phyloP scores from a whole-genome alignment of 2,329 filamentous ascomycete species.

The Sporothrix brasiliensis region DNA sequence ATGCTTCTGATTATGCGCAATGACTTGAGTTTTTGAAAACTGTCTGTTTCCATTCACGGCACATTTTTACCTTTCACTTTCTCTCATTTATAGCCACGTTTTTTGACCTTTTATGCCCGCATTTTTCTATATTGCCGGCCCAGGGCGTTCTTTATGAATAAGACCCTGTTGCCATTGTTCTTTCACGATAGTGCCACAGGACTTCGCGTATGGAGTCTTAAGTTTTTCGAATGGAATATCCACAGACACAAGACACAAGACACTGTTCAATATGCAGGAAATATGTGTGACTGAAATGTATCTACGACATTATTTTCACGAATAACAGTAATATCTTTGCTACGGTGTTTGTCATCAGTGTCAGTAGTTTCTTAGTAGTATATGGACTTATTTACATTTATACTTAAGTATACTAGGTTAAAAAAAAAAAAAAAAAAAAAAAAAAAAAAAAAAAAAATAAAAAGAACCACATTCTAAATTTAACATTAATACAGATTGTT shows the following conservation, averaged over 20 bases:
- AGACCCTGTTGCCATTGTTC: background rate
- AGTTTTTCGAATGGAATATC: conserved; percentile 2
- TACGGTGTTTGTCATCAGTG: too few relatives aligned
- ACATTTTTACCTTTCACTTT: conserved; percentile 21
- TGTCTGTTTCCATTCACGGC: conserved; percentile 22
- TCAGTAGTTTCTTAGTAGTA: too few relatives aligned
- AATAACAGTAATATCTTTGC: too few relatives aligned
- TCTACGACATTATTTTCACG: too few relatives aligned
- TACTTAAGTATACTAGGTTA: too few relatives aligned
- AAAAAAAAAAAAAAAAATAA: too few relatives aligned
- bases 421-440: too few relatives aligned
- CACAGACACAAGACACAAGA: conserved; percentile 2
- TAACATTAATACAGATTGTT: too few relatives aligned
- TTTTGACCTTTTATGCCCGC: background rate
- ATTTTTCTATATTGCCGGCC: background rate
- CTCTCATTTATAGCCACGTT: conserved; percentile 23
- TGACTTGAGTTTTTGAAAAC: background rate
- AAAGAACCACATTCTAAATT: too few relatives aligned
- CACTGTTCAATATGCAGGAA: too few relatives aligned
- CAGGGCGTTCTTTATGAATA: background rate
- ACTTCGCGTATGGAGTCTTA: background rate
- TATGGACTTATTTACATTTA: too few relatives aligned
- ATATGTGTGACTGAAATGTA: too few relatives aligned
- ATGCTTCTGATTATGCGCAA: background rate
- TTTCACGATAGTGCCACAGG: conserved; percentile 1